phyloP scores from a whole-genome alignment of 2,329 filamentous ascomycete genomes.

The Penicillium polonicum region DNA sequence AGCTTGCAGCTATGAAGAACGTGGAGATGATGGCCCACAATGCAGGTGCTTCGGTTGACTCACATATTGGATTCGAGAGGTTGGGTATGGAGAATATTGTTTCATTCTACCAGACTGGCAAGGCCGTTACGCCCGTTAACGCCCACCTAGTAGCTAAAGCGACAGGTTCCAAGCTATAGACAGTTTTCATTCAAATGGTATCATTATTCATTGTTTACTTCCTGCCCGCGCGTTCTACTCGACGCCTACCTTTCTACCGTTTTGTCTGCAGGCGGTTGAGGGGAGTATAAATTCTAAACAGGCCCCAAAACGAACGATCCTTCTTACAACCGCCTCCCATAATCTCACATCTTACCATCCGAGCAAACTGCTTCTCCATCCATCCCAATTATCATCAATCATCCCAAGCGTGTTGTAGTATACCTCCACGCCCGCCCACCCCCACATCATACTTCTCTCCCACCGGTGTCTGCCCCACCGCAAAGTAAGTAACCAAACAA shows the following conservation, averaged over 20 bases:
- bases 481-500: neutral
- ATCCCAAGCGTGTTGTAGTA: neutral
- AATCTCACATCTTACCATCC: too few species aligned
- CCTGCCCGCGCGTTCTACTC: neutral
- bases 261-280: neutral
- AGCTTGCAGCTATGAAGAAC: constrained; percentile 39
- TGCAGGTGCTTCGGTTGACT: constrained; percentile 50
- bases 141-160: constrained; percentile 48
- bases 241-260: neutral
- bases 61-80: constrained; percentile 51
- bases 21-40: constrained; percentile 51
- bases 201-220: too few species aligned
- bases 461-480: neutral
- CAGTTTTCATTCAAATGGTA: neutral
- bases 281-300: neutral
- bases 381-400: neutral
- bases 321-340: neutral
- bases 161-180: constrained; percentile 15
- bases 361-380: neutral
- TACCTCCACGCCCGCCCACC: neutral
- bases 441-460: neutral
- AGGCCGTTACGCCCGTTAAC: constrained; percentile 58
- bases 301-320: neutral
- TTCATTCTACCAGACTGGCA: constrained; percentile 34
- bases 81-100: constrained; percentile 50